Conservation (phyloP, 1,284 basidiomycete genomes). For the Pseudozyma flocculosa region DNA sequence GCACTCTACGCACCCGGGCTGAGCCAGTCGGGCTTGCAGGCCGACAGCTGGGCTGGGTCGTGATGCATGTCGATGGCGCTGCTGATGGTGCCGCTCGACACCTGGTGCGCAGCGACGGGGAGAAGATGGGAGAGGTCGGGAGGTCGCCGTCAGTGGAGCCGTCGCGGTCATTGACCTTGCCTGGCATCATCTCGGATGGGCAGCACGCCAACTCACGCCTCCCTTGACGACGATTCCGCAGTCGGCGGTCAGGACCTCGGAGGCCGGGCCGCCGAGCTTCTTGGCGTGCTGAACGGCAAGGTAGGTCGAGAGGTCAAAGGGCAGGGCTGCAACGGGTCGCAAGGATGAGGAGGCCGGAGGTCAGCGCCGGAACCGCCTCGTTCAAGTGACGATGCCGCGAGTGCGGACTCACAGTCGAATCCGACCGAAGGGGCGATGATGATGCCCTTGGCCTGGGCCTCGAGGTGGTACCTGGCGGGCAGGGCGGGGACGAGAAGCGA, state of each 20-base stretch:
- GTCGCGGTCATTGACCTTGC: too few relatives aligned
- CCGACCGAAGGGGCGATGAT: constrained; percentile 72
- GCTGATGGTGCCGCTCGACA: constrained; percentile 65
- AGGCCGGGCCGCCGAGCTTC: constrained; percentile 59
- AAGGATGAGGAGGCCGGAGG: too few relatives aligned
- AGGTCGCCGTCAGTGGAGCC: too few relatives aligned
- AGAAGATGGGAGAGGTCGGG: too few relatives aligned
- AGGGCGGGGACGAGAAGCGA: too few relatives aligned
- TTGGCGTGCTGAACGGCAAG: constrained; percentile 64
- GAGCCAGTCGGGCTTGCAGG: constrained; percentile 63
- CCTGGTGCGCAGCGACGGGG: not conserved
- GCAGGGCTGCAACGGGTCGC: constrained; percentile 63
- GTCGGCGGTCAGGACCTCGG: constrained; percentile 61
- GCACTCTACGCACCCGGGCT: constrained; percentile 4
- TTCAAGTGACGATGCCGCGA: too few relatives aligned
- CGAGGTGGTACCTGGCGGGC: constrained; percentile 64
- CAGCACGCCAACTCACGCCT: constrained; percentile 1
- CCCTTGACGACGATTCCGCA: constrained; percentile 1
- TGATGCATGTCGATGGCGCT: constrained; percentile 63
- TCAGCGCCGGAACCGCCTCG: too few relatives aligned
- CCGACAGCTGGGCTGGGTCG: constrained; percentile 62
- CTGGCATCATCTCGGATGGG: too few relatives aligned
- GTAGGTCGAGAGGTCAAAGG: constrained; percentile 66
- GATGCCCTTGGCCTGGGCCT: constrained; percentile 68
- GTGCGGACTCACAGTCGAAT: constrained; percentile 67